Percentiles rank a stretch among this genome's conserved stretches.
phyloP scores from a whole-genome alignment of 169 alveolate species.

The Amoebophrya sp. region DNA sequence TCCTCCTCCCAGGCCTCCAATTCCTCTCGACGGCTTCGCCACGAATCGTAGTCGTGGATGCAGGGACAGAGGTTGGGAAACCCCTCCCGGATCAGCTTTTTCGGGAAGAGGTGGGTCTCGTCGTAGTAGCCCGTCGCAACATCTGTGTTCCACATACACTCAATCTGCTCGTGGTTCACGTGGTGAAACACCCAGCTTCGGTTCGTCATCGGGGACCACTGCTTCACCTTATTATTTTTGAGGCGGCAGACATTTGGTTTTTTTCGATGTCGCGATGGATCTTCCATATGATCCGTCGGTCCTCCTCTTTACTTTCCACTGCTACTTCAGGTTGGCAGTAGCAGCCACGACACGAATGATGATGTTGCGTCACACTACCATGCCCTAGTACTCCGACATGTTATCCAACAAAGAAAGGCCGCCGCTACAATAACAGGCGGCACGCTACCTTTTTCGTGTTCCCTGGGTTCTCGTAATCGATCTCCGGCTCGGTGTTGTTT shows the following conservation, averaged over 20 bases:
- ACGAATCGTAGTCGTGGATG: not conserved
- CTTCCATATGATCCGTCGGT: too few species aligned
- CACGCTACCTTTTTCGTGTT: not conserved
- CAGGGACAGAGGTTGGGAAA: not conserved
- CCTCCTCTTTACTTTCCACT: too few species aligned
- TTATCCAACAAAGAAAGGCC: too few species aligned
- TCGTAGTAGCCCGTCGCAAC: not conserved
- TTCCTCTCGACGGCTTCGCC: not conserved
- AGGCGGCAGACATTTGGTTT: too few species aligned
- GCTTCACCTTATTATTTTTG: not conserved
- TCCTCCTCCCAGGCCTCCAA: not conserved
- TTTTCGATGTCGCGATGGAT: too few species aligned
- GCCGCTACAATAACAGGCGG: too few species aligned
- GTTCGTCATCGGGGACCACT: not conserved
- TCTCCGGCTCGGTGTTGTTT: not conserved
- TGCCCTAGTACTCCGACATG: too few species aligned
- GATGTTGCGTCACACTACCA: too few species aligned
- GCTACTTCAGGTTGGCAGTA: too few species aligned
- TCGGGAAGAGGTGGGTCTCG: not conserved
- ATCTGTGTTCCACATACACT: constrained; percentile 9
- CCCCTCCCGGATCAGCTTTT: not conserved
- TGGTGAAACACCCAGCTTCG: constrained; percentile 7
- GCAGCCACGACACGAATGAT: too few species aligned
- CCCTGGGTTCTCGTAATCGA: not conserved
- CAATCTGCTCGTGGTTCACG: not conserved